Conservation (phyloP, 2,329 filamentous ascomycete genomes). For the Exophiala lecanii-corni region DNA sequence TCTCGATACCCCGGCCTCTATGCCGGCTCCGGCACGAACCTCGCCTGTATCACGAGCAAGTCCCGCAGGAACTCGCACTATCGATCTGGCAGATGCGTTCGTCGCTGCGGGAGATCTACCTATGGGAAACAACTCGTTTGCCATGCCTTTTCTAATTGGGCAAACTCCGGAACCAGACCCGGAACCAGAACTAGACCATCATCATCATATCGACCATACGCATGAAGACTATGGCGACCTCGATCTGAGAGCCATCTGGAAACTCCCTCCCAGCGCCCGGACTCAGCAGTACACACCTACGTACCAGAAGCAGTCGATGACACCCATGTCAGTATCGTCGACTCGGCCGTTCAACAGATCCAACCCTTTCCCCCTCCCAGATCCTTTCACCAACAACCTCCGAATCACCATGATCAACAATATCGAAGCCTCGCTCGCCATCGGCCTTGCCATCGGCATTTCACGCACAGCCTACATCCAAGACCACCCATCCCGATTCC, state of each 20-base stretch:
- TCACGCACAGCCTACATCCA: conserved; percentile 19
- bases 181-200: background rate
- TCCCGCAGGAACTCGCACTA: too few species aligned
- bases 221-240: conserved; percentile 17
- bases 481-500: conserved; percentile 22
- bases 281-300: background rate
- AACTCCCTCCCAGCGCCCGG: background rate
- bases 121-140: background rate
- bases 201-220: background rate
- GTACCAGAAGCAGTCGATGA: background rate
- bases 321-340: background rate
- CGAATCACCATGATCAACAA: conserved; percentile 11
- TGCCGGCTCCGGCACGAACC: too few species aligned
- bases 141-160: background rate
- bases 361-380: background rate
- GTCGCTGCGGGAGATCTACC: conserved; percentile 19
- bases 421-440: conserved; percentile 17
- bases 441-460: conserved; percentile 17
- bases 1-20: too few species aligned
- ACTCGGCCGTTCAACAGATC: background rate
- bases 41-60: too few species aligned
- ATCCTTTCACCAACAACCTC: conserved; percentile 20
- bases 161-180: conserved; percentile 1
- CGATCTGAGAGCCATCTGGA: conserved; percentile 15
- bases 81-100: conserved; percentile 18